These are phyloP conservation scores for Strobilomyces dryophilus DNA, from an alignment of 768 basidiomycete species.

Conservation along the genomic window DNA sequence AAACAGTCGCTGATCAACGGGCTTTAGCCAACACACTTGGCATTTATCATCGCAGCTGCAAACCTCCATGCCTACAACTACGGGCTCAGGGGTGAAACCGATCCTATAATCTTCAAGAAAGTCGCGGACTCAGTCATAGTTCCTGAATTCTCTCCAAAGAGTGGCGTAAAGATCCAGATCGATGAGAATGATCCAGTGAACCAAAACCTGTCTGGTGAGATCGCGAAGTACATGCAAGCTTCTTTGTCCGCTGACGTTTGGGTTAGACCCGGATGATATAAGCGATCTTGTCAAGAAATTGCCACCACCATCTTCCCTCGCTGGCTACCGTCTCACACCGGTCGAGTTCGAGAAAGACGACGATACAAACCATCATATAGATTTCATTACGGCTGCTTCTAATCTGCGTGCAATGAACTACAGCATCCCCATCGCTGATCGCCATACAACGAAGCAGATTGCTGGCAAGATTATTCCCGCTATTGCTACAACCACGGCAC, in stretches of 20 bases:
- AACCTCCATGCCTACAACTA: slow-evolving; percentile 99
- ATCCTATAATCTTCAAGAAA: slow-evolving; percentile 76
- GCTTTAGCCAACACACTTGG: slow-evolving; percentile 72
- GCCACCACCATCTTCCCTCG: slow-evolving; percentile 86
- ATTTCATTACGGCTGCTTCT: slow-evolving; percentile 97
- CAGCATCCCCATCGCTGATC: slow-evolving; percentile 78
- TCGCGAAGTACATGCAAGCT: neutral
- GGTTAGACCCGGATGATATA: slow-evolving; percentile 46
- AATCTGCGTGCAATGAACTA: slow-evolving; percentile 97
- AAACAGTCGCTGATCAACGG: slow-evolving; percentile 10
- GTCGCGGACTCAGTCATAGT: slow-evolving; percentile 79
- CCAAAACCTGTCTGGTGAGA: slow-evolving; percentile 36
- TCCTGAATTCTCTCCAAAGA: slow-evolving; percentile 90
- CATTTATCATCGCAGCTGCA: slow-evolving; percentile 88
- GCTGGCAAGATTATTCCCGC: slow-evolving; percentile 99
- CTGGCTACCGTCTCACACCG: slow-evolving; percentile 91
- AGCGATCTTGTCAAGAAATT: slow-evolving; percentile 61
- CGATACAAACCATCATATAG: slow-evolving; percentile 96
- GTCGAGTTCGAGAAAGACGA: slow-evolving; percentile 99
- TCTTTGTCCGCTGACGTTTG: slow-evolving; percentile 3
- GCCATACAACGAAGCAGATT: slow-evolving; percentile 94
- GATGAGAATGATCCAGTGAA: slow-evolving; percentile 88
- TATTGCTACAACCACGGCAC: slow-evolving; percentile 96
- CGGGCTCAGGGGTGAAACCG: slow-evolving; percentile 86
- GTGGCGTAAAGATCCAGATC: slow-evolving; percentile 89